Evolutionary conservation across 2,329 filamentous ascomycete genomes (phyloP).

Genomic region (Neodidymelliopsis sp.): DNA sequence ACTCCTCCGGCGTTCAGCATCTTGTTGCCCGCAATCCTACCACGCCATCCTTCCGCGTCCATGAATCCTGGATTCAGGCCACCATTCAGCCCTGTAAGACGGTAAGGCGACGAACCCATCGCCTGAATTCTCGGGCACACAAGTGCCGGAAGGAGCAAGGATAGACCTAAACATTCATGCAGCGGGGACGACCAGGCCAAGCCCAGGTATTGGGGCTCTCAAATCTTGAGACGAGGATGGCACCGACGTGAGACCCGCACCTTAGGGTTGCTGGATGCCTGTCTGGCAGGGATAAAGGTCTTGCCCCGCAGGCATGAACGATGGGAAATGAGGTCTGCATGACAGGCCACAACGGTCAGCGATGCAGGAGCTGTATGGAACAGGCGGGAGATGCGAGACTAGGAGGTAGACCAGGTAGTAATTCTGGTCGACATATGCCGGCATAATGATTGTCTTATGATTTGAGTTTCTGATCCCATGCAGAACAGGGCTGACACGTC

Average conservation of each 20-base stretch:
- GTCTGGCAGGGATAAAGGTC: background rate
- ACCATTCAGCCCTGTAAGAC: constrained; percentile 8
- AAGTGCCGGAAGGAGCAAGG: constrained; percentile 1
- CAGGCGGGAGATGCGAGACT: constrained; percentile 19
- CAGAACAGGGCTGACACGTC: constrained; percentile 11
- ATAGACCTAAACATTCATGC: constrained; percentile 13
- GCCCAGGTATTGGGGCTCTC: constrained; percentile 1
- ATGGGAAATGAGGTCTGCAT: constrained; percentile 21
- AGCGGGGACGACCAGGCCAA: constrained; percentile 4
- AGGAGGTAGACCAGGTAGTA: constrained; percentile 1
- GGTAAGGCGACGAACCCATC: constrained; percentile 8
- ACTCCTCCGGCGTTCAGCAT: constrained; percentile 1
- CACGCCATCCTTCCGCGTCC: constrained; percentile 11
- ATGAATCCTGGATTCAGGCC: constrained; percentile 3
- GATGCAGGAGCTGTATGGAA: constrained; percentile 5
- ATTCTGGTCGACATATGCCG: constrained; percentile 3
- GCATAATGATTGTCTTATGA: constrained; percentile 8
- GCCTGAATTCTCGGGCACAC: constrained; percentile 12
- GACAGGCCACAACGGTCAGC: constrained; percentile 6
- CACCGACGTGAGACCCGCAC: constrained; percentile 3
- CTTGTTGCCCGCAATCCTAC: constrained; percentile 2
- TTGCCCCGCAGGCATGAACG: constrained; percentile 16
- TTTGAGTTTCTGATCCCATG: constrained; percentile 4
- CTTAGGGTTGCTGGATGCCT: constrained; percentile 9
- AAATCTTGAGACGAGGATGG: constrained; percentile 16